Evolutionary conservation across 2,329 filamentous ascomycete genomes (phyloP), one percentile per base, ranked within the genome.

Genomic region (Pseudohalonectria lignicola): DNA sequence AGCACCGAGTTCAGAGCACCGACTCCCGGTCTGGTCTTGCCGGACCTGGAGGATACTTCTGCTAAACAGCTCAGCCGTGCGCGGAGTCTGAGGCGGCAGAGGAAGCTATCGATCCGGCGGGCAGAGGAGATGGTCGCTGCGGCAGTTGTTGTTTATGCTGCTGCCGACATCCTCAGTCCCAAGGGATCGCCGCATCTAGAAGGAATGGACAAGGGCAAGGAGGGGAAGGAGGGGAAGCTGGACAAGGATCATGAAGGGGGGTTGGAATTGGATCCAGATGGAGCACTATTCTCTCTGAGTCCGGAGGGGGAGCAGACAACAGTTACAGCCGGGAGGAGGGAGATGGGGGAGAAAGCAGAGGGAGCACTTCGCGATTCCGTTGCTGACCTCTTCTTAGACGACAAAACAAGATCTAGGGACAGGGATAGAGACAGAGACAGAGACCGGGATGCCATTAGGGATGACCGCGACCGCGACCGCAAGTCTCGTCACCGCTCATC

Each of bases 311-410:
- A 28, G 16, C 30, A 4, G 21, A 19, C 30, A 30, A 16, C 36
- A 38, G 20, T 32, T 31, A 31, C 36, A 33, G 36, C 31, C 36
- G 47, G 52, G 47, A 49, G 53, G 45, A 49, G 53, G 46, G 51
- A 52, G 49, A 45, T 47, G 40, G 44, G 43, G 49, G 52, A 50
- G 48, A 48, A 54, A 47, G 55, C n/a, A n/a, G n/a, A 62, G 45
- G 52, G 56, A 47, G 60, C 59, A 49, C 54, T 64, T 59, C 52
- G 56, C 52, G 55, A 58, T 55, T 60, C 62, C 56, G 62, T 66
- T 66, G 62, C 71, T 75, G 66, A 75, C 69, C 61, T 66, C 53
- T 67, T 62, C 57, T 60, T 62, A 74, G 69, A 71, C 58, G 66
- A 69, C 40, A 54, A 51, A 46, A 36, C 47, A 67, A 56, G 51